Conservation (phyloP, 179 eudicot species). For the Heliamphora pulchella region DNA sequence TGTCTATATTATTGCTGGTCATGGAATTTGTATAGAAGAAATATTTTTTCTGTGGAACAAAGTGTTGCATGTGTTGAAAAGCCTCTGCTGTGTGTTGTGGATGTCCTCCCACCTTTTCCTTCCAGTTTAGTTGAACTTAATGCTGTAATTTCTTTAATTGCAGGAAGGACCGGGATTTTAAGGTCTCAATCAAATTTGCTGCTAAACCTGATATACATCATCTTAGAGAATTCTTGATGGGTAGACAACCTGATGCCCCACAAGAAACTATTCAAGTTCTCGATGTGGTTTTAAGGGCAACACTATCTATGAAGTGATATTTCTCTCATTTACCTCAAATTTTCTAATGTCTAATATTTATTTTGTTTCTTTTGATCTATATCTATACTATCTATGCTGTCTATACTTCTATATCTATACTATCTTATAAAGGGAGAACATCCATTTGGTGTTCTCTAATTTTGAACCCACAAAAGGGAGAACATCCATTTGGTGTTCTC, state of each 20-base stretch:
- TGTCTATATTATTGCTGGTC: not conserved
- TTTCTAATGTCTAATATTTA: not conserved
- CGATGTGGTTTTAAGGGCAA: conserved; percentile 62
- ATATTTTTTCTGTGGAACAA: not conserved
- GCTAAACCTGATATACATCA: conserved; percentile 39
- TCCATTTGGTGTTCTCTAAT: too few relatives aligned
- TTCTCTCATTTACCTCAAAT: not conserved
- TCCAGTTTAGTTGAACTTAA: not conserved
- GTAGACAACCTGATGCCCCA: conserved; percentile 40
- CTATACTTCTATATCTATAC: too few relatives aligned
- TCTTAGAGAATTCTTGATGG: conserved; percentile 37
- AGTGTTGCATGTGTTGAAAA: not conserved
- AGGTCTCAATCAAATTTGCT: conserved; percentile 58
- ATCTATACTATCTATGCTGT: not conserved
- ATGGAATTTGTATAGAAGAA: not conserved
- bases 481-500: too few relatives aligned
- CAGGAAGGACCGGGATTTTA: conserved; percentile 46
- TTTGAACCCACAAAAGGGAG: too few relatives aligned
- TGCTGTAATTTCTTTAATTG: conserved; percentile 5
- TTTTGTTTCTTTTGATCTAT: not conserved
- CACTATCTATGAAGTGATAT: conserved; percentile 37
- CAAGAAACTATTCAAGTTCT: conserved; percentile 75
- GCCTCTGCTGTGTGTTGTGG: too few relatives aligned
- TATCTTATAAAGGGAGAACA: not conserved
- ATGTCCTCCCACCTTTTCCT: not conserved